Conservation (phyloP, 2,329 filamentous ascomycete genomes). For the Cadophora malorum region DNA sequence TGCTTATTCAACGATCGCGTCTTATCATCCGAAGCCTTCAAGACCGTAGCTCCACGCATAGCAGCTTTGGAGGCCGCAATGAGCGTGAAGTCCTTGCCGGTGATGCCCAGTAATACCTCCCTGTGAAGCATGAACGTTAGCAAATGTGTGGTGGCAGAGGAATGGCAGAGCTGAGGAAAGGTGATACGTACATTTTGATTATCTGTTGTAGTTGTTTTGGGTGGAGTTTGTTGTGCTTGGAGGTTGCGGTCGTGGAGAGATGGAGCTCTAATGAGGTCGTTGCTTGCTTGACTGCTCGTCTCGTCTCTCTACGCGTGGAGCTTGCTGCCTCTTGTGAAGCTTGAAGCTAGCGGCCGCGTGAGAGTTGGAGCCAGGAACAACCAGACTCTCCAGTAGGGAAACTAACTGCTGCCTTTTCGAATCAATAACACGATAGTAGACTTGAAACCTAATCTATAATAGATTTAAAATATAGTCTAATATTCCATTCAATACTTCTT, state of each 20-base stretch:
- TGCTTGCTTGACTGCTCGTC: conserved; percentile 32
- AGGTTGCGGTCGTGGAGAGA: conserved; percentile 19
- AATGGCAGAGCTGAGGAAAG: conserved; percentile 1
- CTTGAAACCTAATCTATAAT: background rate
- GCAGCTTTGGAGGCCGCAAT: conserved; percentile 97
- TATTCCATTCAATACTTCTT: background rate
- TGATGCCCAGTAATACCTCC: conserved; percentile 98
- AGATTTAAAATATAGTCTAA: background rate
- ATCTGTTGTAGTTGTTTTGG: conserved; percentile 33
- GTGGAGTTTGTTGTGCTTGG: conserved; percentile 16
- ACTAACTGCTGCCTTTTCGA: background rate
- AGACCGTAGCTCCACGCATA: conserved; percentile 95
- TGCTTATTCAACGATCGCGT: conserved; percentile 91
- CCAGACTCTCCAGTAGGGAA: background rate
- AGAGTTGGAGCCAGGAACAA: background rate
- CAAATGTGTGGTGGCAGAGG: conserved; percentile 29
- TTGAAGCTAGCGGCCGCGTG: conserved; percentile 13
- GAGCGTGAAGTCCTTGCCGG: conserved; percentile 98
- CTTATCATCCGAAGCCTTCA: conserved; percentile 97
- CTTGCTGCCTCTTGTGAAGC: conserved; percentile 41
- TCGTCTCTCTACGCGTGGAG: conserved; percentile 40
- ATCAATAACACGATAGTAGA: background rate
- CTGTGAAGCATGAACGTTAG: conserved; percentile 52
- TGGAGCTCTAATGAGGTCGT: conserved; percentile 28
- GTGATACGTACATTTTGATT: conserved; percentile 40